Percentiles rank a stretch among this genome's conserved stretches.
Conservation (phyloP, 805 yeast species). For the Starmerella sp. region DNA sequence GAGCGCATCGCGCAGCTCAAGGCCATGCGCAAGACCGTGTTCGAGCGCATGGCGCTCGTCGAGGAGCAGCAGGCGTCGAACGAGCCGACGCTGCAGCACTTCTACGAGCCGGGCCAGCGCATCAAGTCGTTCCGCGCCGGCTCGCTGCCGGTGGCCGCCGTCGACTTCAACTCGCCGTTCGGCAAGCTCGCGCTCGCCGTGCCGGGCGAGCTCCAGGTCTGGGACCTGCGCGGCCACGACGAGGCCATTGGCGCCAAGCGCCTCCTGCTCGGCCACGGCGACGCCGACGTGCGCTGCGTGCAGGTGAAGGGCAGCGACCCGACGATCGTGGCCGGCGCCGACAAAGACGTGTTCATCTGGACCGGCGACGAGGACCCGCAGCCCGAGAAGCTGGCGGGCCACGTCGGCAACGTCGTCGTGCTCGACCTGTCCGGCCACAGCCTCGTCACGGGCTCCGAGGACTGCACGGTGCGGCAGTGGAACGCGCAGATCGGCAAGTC, state of each 20-base stretch:
- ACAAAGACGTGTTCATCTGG: conserved; percentile 12
- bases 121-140: conserved; percentile 39
- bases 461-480: conserved; percentile 66
- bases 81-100: conserved; percentile 51
- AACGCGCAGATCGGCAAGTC: conserved; percentile 56
- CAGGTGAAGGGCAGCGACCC: conserved; percentile 13
- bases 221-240: conserved; percentile 12
- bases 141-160: conserved; percentile 40
- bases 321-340: conserved; percentile 13
- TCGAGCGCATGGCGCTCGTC: conserved; percentile 46
- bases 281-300: conserved; percentile 1
- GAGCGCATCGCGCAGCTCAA: conserved; percentile 42
- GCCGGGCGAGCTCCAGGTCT: conserved; percentile 49
- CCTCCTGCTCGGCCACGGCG: neutral
- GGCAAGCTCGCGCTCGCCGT: conserved; percentile 67
- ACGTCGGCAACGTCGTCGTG: conserved; percentile 56
- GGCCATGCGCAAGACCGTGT: conserved; percentile 40
- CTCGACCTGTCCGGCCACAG: conserved; percentile 41
- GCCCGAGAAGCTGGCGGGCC: conserved; percentile 43
- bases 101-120: conserved; percentile 46
- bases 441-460: conserved; percentile 58
- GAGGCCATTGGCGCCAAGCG: neutral
- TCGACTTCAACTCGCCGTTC: conserved; percentile 65
- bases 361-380: conserved; percentile 29
- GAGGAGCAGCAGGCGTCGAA: conserved; percentile 46